phyloP scores from a whole-genome alignment of 2,329 filamentous ascomycete species.

The Cladophialophora immunda region DNA sequence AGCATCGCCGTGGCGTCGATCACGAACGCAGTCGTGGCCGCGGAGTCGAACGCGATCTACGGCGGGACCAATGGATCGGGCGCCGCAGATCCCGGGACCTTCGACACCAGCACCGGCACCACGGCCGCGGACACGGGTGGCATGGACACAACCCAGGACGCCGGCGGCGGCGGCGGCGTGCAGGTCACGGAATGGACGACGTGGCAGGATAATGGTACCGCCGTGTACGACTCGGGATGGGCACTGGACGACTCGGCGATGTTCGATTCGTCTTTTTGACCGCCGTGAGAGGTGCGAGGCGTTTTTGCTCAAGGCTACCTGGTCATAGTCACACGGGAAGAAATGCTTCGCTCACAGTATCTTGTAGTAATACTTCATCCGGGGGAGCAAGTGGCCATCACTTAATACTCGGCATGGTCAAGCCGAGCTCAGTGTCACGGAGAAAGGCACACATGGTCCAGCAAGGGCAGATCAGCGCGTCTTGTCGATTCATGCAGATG shows the following conservation, averaged over 20 bases:
- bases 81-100: neutral
- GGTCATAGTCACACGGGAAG: too few relatives aligned
- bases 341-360: neutral
- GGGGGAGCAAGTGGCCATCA: neutral
- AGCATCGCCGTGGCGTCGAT: neutral
- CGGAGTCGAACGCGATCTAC: neutral
- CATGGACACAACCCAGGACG: neutral
- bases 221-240: constrained; percentile 1
- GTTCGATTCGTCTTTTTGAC: neutral
- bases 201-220: neutral
- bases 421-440: too few relatives aligned
- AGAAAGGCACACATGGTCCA: too few relatives aligned
- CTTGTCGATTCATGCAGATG: too few relatives aligned
- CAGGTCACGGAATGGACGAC: neutral
- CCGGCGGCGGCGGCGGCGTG: neutral
- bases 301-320: too few relatives aligned
- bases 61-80: neutral
- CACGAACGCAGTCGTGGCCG: neutral
- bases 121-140: neutral
- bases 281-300: neutral
- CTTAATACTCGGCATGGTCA: too few relatives aligned
- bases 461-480: too few relatives aligned
- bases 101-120: neutral
- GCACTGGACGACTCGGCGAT: neutral
- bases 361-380: neutral